Evolutionary conservation across 768 basidiomycete species (phyloP).

Genomic region (Suillus discolor): DNA sequence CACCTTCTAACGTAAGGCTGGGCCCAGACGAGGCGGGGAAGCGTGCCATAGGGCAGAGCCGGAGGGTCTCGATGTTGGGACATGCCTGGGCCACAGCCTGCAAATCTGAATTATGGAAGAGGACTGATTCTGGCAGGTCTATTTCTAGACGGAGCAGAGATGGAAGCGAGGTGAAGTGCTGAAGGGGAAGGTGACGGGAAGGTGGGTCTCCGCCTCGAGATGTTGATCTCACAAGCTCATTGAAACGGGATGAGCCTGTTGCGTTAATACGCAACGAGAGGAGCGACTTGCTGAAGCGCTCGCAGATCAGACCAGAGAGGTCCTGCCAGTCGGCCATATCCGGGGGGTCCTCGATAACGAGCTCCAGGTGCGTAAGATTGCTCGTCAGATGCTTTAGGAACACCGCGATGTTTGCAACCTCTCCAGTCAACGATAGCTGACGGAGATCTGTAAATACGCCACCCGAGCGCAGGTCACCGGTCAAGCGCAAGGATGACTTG

Average conservation of each 20-base stretch:
- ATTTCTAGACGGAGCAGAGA: constrained; percentile 65
- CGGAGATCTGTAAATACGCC: constrained; percentile 60
- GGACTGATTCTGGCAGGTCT: constrained; percentile 76
- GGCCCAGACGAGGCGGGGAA: constrained; percentile 56
- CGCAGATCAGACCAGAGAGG: constrained; percentile 61
- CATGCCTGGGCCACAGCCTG: constrained; percentile 58
- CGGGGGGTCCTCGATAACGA: constrained; percentile 80
- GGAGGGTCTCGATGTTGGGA: constrained; percentile 69
- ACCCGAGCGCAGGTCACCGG: constrained; percentile 57
- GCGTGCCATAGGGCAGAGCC: constrained; percentile 67
- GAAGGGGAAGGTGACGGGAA: constrained; percentile 61
- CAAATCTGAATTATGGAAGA: constrained; percentile 66
- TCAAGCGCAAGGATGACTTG: constrained; percentile 67
- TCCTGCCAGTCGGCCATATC: constrained; percentile 77
- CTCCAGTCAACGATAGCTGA: constrained; percentile 69
- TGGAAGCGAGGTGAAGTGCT: constrained; percentile 55
- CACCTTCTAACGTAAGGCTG: constrained; percentile 64
- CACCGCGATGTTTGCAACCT: constrained; percentile 66
- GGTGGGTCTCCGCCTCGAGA: constrained; percentile 62
- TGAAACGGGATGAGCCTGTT: constrained; percentile 74
- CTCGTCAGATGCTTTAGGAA: constrained; percentile 72
- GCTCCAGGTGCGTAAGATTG: constrained; percentile 67
- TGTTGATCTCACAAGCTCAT: constrained; percentile 78
- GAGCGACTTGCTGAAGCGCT: constrained; percentile 61
- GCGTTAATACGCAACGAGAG: constrained; percentile 64